Evolutionary conservation across 805 yeast species (phyloP), one percentile per base, ranked within the genome.

Genomic region (Saccharomyces paradoxus): DNA sequence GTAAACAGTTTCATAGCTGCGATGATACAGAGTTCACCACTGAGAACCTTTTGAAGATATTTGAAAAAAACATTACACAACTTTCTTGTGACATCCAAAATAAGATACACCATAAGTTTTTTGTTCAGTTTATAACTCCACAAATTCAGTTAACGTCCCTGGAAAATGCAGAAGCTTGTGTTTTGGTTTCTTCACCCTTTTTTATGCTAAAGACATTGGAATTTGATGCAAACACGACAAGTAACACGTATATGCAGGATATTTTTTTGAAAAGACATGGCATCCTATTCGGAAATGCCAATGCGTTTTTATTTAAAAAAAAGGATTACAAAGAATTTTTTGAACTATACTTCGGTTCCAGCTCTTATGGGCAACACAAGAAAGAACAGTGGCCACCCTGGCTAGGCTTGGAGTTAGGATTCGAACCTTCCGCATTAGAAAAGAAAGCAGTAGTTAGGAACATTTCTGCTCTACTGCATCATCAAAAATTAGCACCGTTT

Each of bases 311-410:
- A 4, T 74, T 91, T 50, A 75, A 80, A 49, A 80, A 81, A 58
- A 74, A 75, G 5, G 82, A 81, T 24, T 71, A 77, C 44, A 63
- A 69, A 22, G 62, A 69, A 28, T 67, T 75, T 24, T 73, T 76
- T 4, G 75, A 75, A 51, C 62, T 77, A 9, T 74, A 76, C 31
- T 77, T 79, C 60, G 77, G 79, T 47, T 69, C 72, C 12, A 69
- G 71, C 12, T 72, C 79, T 2, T 90, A 89, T 69, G 94, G 96
- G 0, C 79, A 87, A 1, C 68, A 63, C 5, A 55, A 58, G 7
- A 58, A 58, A 4, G 54, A 70, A 3, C 72, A 73, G 21, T 91
- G 97, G 97, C 97, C 97, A 2, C 95, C 96, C 0, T 91, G 96
- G 89, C 68, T 90, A 32, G 89, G 91, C 1, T 66, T 81, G 50